Evolutionary conservation across 805 yeast species (phyloP).

Genomic region (Dipodascus geniculatus): DNA sequence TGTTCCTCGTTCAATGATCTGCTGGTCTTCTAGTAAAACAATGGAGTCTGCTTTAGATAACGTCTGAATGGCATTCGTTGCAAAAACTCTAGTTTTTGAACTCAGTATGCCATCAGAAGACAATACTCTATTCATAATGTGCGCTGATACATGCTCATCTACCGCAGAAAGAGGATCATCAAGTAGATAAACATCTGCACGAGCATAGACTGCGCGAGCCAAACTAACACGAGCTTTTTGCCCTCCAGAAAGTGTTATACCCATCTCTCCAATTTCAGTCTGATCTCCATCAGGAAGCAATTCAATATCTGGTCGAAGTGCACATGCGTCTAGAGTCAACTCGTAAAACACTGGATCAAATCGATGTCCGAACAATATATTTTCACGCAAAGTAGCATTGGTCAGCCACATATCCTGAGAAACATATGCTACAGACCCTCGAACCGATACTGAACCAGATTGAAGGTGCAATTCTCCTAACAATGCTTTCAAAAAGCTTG

Average conservation of each 20-base stretch:
- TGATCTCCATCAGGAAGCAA: constrained; percentile 80
- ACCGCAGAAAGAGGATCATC: constrained; percentile 96
- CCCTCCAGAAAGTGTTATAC: constrained; percentile 93
- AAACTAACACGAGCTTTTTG: constrained; percentile 92
- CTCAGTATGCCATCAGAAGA: constrained; percentile 63
- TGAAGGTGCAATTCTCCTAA: constrained; percentile 66
- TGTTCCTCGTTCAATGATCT: constrained; percentile 42
- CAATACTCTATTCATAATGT: constrained; percentile 59
- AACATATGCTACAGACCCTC: constrained; percentile 71
- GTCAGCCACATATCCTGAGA: constrained; percentile 88
- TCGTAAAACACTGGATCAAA: constrained; percentile 75
- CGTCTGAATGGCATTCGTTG: constrained; percentile 73
- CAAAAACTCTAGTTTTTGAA: constrained; percentile 59
- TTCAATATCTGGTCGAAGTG: constrained; percentile 63
- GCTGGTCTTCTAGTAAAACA: constrained; percentile 43
- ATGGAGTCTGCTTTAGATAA: constrained; percentile 60
- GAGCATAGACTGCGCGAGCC: constrained; percentile 90
- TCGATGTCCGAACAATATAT: constrained; percentile 79
- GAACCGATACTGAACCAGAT: constrained; percentile 51
- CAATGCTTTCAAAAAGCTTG: constrained; percentile 62
- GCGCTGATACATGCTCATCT: constrained; percentile 92
- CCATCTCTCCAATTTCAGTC: constrained; percentile 94
- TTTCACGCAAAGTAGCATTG: constrained; percentile 82
- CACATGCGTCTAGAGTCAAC: constrained; percentile 78
- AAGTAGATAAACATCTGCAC: constrained; percentile 82